Base-by-base conservation (phyloP, 2,329 filamentous ascomycete species). In the Fusarium proliferatum region DNA sequence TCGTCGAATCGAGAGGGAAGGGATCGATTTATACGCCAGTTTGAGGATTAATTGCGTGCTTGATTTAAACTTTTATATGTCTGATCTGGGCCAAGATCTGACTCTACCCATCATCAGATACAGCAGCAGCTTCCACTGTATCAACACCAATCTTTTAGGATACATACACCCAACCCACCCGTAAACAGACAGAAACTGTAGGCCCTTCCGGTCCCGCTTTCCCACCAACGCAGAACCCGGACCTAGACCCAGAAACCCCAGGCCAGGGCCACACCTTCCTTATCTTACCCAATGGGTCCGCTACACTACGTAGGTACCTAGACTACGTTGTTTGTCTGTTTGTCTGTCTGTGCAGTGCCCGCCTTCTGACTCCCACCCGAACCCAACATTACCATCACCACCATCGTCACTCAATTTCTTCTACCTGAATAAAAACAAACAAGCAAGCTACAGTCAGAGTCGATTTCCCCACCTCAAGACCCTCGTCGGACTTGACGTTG, bases 161-260 rank as follows among this genome's bases (percentile, higher is more conserved):
- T 39, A 28, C 21, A 55, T 56, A 69, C 64, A 56, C 55, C 65
- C 65, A 61, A 42, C n/a, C 26, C 19, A 9, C 52, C 52, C 34
- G 10, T 41, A 46, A 23, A n/a, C 33, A 16, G 41, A 15, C 39
- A 41, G 16, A 23, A 53, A 12, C 26, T 53, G 49, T 28, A 57
- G 49, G 59, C 28, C 67, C 67, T 71, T 72, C 71, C 76, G 71
- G 76, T 73, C 75, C 75, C 70, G 68, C 67, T 78, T 74, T 78
- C 64, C 67, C 74, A 72, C 11, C 33, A 72, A 52, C 49, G 19
- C 39, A 46, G 51, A 55, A 45, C 45, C 65, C 45, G 58, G 42
- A 33, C 56, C 56, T 30, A 46, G 52, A 46, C 38, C 64, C 42
- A 43, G 42, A 46, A 30, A 52, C 42, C 48, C 62, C 45, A 36